phyloP scores from a whole-genome alignment of 177 flowering plant genomes.

The Vitis hybrid region DNA sequence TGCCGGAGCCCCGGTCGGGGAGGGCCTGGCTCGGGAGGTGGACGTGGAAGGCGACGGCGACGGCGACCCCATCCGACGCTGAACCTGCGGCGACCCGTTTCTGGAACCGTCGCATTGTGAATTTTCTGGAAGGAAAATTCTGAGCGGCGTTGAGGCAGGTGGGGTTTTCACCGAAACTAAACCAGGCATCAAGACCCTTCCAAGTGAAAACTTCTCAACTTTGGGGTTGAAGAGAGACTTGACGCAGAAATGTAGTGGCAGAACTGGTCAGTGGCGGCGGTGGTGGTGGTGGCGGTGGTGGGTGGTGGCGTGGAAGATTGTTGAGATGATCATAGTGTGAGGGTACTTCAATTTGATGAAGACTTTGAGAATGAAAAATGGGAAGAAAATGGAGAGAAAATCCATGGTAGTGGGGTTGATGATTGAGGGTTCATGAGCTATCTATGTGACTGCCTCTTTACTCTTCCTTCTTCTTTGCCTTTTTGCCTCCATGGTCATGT shows the following conservation, averaged over 20 bases:
- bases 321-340: slow-evolving; percentile 16
- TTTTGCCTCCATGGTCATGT: too few relatives aligned
- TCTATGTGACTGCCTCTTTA: too few relatives aligned
- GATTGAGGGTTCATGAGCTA: too few relatives aligned
- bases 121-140: slow-evolving; percentile 5
- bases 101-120: not conserved
- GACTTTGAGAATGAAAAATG: slow-evolving; percentile 25
- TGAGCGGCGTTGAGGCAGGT: slow-evolving; percentile 14
- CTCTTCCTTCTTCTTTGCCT: too few relatives aligned
- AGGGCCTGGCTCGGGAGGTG: not conserved
- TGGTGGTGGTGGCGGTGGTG: slow-evolving; percentile 6
- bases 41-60: slow-evolving; percentile 3
- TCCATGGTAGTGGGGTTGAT: slow-evolving; percentile 15
- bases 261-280: not conserved
- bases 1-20: not conserved
- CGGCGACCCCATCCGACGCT: not conserved
- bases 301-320: slow-evolving; percentile 21
- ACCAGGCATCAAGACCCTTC: slow-evolving; percentile 17
- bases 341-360: slow-evolving; percentile 24
- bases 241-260: not conserved
- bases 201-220: not conserved
- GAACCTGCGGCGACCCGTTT: slow-evolving; percentile 2
- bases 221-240: not conserved
- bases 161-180: slow-evolving; percentile 23
- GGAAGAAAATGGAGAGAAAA: slow-evolving; percentile 25